These are phyloP conservation scores for Chamaecyparis obtusa DNA, from an alignment of 75 land plant species.

Conservation along the genomic window DNA sequence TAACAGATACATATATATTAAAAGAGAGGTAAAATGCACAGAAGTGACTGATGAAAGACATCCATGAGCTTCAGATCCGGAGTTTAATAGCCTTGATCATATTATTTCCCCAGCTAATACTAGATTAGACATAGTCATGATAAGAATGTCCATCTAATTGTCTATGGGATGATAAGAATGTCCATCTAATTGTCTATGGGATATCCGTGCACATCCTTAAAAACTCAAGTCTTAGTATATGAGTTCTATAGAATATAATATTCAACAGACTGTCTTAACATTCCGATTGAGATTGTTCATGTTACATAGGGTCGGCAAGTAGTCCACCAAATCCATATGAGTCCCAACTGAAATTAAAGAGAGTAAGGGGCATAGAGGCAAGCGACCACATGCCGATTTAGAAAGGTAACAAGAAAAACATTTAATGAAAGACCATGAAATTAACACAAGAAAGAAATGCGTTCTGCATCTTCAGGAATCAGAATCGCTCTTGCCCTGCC, in stretches of 20 bases:
- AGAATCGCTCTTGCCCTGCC: no score
- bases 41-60: not conserved
- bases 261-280: not conserved
- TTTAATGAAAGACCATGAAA: no score
- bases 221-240: not conserved
- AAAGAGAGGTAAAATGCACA: not conserved
- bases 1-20: no score
- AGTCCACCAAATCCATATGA: not conserved
- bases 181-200: not conserved
- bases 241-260: not conserved
- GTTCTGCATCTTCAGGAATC: no score
- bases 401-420: no score
- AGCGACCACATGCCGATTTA: no score
- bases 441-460: no score
- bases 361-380: no score
- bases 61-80: not conserved
- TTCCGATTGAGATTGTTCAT: not conserved
- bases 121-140: no score
- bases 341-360: no score
- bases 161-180: not conserved
- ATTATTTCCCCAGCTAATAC: not conserved
- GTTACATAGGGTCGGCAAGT: no score
- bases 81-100: not conserved
- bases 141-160: not conserved
- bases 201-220: not conserved